Evolutionary conservation across 257 asterid species (phyloP).

Genomic region (Eustoma russellianum): DNA sequence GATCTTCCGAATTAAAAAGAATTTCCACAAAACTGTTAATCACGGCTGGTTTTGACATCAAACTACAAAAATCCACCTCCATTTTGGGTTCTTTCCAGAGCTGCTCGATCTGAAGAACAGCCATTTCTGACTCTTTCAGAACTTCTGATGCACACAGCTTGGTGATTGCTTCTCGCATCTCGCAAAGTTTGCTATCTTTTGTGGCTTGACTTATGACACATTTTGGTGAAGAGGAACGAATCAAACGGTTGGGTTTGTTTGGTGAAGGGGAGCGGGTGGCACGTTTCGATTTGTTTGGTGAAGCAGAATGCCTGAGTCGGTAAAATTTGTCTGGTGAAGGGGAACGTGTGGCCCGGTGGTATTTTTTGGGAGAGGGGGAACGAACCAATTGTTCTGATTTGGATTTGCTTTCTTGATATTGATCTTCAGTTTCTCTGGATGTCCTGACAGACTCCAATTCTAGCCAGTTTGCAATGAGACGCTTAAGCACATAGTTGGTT

Average conservation of each 20-base stretch:
- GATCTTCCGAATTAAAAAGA: conserved; percentile 54
- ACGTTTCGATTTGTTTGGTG: too few relatives aligned
- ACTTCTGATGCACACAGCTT: conserved; percentile 60
- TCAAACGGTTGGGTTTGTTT: conserved; percentile 2
- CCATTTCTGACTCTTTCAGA: conserved; percentile 51
- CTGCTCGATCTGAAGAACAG: conserved; percentile 44
- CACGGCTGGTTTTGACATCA: conserved; percentile 61
- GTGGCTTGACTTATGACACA: conserved; percentile 46
- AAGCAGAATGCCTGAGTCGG: neutral
- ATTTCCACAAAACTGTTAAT: conserved; percentile 64
- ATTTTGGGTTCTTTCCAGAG: conserved; percentile 32
- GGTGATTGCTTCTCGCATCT: conserved; percentile 44
- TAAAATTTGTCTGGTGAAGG: neutral
- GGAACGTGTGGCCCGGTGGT: too few relatives aligned
- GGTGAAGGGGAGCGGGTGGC: too few relatives aligned
- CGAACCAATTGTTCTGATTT: neutral
- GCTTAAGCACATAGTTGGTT: conserved; percentile 72
- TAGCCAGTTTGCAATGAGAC: conserved; percentile 77
- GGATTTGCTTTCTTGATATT: conserved; percentile 8
- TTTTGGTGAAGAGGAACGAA: conserved; percentile 32
- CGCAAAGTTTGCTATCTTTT: conserved; percentile 32
- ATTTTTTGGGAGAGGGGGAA: too few relatives aligned
- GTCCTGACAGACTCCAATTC: conserved; percentile 24
- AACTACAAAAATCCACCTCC: conserved; percentile 24
- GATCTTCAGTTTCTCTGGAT: conserved; percentile 11